These are phyloP conservation scores for Pseudogymnoascus sp. DNA, from an alignment of 2,329 filamentous ascomycete genomes.

Conservation along the genomic window DNA sequence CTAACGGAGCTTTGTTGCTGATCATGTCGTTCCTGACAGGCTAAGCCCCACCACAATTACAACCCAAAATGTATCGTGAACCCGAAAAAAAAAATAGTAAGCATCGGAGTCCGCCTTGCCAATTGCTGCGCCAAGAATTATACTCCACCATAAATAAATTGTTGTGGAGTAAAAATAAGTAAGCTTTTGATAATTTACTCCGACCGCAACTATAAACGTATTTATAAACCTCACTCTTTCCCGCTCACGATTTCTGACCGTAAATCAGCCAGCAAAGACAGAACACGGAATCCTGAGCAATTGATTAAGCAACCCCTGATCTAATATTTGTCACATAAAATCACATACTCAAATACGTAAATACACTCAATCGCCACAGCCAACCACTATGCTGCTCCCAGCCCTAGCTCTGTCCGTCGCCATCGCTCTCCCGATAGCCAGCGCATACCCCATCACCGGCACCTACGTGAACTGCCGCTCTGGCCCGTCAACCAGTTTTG, in stretches of 20 bases:
- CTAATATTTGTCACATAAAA: neutral
- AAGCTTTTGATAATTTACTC: neutral
- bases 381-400: neutral
- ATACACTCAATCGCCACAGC: neutral
- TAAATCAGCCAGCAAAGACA: neutral
- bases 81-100: conserved; percentile 3
- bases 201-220: neutral
- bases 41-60: neutral
- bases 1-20: neutral
- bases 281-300: neutral
- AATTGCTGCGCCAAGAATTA: neutral
- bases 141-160: neutral
- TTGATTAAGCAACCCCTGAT: neutral
- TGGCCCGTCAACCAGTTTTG: conserved; percentile 7
- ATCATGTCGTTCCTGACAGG: neutral
- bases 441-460: conserved; percentile 7
- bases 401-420: neutral
- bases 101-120: neutral
- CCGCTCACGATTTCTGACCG: neutral
- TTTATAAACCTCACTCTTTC: neutral
- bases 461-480: conserved; percentile 9
- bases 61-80: neutral
- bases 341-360: neutral
- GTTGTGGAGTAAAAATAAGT: neutral
- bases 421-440: neutral